These are phyloP conservation scores for Globisporangium solare DNA, from an alignment of 352 stramenopile species.

Conservation along the genomic window DNA sequence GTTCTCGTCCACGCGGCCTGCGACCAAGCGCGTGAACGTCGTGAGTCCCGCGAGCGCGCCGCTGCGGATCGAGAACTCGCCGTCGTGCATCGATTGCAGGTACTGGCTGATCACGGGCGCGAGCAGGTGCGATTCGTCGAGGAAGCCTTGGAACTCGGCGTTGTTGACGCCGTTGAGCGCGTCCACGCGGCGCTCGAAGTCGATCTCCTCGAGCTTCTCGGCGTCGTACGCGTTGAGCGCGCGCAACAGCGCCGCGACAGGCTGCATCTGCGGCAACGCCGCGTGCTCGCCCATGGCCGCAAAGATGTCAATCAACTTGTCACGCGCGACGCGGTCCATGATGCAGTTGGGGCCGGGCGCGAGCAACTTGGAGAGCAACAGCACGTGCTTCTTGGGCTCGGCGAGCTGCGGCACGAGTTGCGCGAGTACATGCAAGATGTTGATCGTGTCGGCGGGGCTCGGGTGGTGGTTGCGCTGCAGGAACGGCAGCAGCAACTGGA, in stretches of 20 bases:
- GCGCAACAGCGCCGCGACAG: constrained; percentile 41
- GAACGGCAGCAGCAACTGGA: constrained; percentile 82
- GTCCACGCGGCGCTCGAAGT: constrained; percentile 75
- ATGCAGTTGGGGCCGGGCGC: constrained; percentile 75
- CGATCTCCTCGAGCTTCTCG: constrained; percentile 80
- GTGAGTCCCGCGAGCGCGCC: constrained; percentile 56
- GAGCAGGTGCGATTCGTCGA: constrained; percentile 54
- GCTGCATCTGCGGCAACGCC: constrained; percentile 25
- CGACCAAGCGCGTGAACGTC: constrained; percentile 43
- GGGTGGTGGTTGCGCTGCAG: constrained; percentile 79
- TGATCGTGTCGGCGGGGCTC: constrained; percentile 69
- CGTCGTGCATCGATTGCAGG: constrained; percentile 79
- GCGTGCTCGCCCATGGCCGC: constrained; percentile 46
- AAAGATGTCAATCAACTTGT: constrained; percentile 72
- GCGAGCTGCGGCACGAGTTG: constrained; percentile 72
- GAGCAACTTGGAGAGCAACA: constrained; percentile 71
- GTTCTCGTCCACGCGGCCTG: constrained; percentile 21
- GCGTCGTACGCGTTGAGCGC: constrained; percentile 75
- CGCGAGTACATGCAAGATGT: constrained; percentile 70
- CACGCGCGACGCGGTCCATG: constrained; percentile 44
- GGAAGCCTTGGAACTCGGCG: constrained; percentile 55
- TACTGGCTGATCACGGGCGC: constrained; percentile 77
- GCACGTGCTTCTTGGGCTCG: constrained; percentile 70
- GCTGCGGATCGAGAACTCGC: constrained; percentile 81
- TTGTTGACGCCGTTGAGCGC: constrained; percentile 71